Conservation (phyloP, 129 eudicot species). For the Flaveria ramosissima region DNA sequence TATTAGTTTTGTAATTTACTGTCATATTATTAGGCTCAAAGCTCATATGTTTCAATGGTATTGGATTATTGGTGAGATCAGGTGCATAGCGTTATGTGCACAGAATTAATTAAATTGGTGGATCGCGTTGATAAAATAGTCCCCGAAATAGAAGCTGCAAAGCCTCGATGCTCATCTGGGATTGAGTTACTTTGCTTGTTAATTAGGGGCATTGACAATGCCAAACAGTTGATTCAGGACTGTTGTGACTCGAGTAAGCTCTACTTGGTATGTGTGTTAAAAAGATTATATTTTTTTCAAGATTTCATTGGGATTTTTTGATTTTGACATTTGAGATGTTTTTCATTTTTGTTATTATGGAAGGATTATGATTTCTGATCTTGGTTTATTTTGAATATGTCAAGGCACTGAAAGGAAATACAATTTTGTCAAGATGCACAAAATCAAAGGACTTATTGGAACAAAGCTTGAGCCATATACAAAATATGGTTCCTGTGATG, state of each 20-base stretch:
- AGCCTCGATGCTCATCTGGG: constrained; percentile 76
- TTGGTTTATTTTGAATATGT: constrained; percentile 26
- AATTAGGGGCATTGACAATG: constrained; percentile 43
- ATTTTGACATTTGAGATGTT: constrained; percentile 1
- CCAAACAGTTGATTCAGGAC: constrained; percentile 50
- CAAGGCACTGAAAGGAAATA: constrained; percentile 78
- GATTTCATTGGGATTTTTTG: not conserved
- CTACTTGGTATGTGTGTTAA: constrained; percentile 59
- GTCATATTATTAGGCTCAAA: not conserved
- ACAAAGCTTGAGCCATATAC: constrained; percentile 59
- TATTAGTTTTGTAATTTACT: not conserved
- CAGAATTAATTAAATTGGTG: constrained; percentile 47
- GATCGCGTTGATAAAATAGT: constrained; percentile 43
- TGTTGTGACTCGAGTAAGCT: constrained; percentile 81
- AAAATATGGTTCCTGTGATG: constrained; percentile 64
- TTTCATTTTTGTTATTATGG: not conserved
- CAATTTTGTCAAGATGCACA: constrained; percentile 54
- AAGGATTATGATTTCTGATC: constrained; percentile 12
- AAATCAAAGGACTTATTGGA: constrained; percentile 45
- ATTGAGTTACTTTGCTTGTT: constrained; percentile 58
- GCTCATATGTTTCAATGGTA: not conserved
- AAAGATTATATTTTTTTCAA: not conserved
- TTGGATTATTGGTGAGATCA: constrained; percentile 31
- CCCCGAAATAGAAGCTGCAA: constrained; percentile 67
- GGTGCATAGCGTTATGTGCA: constrained; percentile 82